Evolutionary conservation across 176 grass and related monocot genomes (phyloP).

Genomic region (Phoenix dactylifera): DNA sequence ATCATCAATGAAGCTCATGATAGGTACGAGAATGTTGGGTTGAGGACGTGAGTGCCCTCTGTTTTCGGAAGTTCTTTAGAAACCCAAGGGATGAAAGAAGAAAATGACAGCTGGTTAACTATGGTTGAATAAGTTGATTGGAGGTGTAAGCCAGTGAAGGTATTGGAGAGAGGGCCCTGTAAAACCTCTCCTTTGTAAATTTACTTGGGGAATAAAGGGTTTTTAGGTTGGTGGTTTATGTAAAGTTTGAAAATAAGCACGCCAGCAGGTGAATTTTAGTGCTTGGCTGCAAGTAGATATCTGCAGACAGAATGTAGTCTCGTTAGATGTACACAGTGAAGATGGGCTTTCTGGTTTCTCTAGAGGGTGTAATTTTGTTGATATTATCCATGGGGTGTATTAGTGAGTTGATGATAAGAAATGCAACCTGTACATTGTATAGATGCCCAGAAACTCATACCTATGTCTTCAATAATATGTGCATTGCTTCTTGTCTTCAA

Average conservation of each 20-base stretch:
- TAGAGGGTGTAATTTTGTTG: too few relatives aligned
- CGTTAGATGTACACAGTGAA: too few relatives aligned
- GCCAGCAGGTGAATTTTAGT: not conserved
- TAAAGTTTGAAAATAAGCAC: not conserved
- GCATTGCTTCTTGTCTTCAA: too few relatives aligned
- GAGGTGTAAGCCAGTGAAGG: not conserved
- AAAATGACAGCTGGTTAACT: too few relatives aligned
- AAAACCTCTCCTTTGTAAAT: not conserved
- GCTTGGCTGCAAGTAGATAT: too few relatives aligned
- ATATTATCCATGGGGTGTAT: too few relatives aligned
- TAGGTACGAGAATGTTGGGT: slow-evolving; percentile 24
- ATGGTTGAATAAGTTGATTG: not conserved
- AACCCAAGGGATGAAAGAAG: not conserved
- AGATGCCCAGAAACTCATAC: too few relatives aligned
- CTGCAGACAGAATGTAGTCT: too few relatives aligned
- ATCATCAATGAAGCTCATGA: slow-evolving; percentile 25
- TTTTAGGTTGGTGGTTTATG: not conserved
- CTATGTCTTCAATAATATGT: too few relatives aligned
- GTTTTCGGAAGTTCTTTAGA: not conserved
- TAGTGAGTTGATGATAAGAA: too few relatives aligned
- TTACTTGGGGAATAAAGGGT: not conserved
- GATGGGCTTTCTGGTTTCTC: too few relatives aligned
- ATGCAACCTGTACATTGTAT: too few relatives aligned
- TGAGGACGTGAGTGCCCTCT: not conserved
- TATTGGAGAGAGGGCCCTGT: not conserved